Conservation (phyloP, 768 basidiomycete genomes). For the Kwoniella heveanensis region DNA sequence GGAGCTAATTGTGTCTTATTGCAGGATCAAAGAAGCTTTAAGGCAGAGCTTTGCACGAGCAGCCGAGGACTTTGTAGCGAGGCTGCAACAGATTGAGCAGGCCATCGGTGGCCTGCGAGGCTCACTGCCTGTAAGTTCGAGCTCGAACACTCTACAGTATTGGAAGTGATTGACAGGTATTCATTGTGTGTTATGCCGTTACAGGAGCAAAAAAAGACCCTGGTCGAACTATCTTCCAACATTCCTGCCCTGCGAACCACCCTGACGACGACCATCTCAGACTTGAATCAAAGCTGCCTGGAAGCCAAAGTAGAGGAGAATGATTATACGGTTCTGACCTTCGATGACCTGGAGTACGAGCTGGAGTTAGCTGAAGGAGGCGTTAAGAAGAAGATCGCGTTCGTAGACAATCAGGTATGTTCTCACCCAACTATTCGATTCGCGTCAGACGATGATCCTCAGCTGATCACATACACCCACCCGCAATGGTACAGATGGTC, state of each 20-base stretch:
- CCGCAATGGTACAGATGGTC: constrained; percentile 84
- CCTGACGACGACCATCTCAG: constrained; percentile 59
- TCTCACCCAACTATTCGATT: no score
- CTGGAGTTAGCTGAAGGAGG: constrained; percentile 74
- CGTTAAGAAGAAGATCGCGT: constrained; percentile 85
- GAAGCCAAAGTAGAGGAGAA: constrained; percentile 95
- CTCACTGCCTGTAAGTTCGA: constrained; percentile 40
- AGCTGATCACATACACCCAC: no score
- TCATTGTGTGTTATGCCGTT: no score
- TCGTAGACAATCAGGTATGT: constrained; percentile 90
- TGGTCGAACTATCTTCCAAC: constrained; percentile 45
- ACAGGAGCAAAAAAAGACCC: constrained; percentile 77
- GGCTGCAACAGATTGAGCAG: constrained; percentile 48
- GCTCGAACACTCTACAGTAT: no score
- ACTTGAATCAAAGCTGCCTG: constrained; percentile 73
- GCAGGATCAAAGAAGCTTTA: constrained; percentile 55
- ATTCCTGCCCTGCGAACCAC: constrained; percentile 67
- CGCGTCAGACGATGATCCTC: no score
- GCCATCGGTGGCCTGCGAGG: constrained; percentile 47
- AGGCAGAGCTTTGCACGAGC: constrained; percentile 49
- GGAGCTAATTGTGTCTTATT: background rate
- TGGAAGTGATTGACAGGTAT: no score
- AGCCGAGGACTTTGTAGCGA: constrained; percentile 49
- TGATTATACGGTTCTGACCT: constrained; percentile 88
- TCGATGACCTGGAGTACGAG: constrained; percentile 87